Evolutionary conservation across 345 rosid genomes (phyloP).

Genomic region (Citrus trifoliata): DNA sequence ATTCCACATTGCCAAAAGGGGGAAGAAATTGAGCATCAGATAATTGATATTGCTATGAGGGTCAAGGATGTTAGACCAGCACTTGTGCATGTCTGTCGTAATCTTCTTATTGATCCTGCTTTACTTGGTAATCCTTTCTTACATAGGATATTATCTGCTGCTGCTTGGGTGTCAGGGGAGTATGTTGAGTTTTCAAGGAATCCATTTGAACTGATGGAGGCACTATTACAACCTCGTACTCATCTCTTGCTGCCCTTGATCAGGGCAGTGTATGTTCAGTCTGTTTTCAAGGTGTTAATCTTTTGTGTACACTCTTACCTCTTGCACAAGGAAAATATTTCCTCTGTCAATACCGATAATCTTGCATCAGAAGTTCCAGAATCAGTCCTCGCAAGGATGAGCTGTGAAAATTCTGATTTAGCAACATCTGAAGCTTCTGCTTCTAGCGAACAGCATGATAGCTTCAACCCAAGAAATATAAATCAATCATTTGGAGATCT

Average conservation of each 20-base stretch:
- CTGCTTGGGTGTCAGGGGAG: constrained; percentile 95
- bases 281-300: constrained; percentile 65
- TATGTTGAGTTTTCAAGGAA: constrained; percentile 66
- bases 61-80: constrained; percentile 87
- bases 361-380: constrained; percentile 24
- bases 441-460: constrained; percentile 20
- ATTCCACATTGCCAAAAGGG: constrained; percentile 81
- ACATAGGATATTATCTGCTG: constrained; percentile 77
- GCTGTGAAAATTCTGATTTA: constrained; percentile 19
- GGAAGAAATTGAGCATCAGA: constrained; percentile 82
- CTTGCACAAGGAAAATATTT: constrained; percentile 24
- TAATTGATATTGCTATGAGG: constrained; percentile 80
- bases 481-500: constrained; percentile 32
- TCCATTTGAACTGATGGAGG: constrained; percentile 76
- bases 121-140: constrained; percentile 81
- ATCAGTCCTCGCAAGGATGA: constrained; percentile 13
- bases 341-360: constrained; percentile 16
- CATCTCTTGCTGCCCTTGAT: constrained; percentile 63
- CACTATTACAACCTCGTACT: constrained; percentile 85
- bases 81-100: constrained; percentile 70
- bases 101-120: constrained; percentile 91
- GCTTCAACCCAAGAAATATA: constrained; percentile 27
- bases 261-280: constrained; percentile 69
- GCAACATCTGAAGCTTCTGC: constrained; percentile 13
- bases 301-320: constrained; percentile 47